These are phyloP conservation scores for Trypanosomatidae sp. DNA, from an alignment of 208 protist genomes.

Conservation along the genomic window DNA sequence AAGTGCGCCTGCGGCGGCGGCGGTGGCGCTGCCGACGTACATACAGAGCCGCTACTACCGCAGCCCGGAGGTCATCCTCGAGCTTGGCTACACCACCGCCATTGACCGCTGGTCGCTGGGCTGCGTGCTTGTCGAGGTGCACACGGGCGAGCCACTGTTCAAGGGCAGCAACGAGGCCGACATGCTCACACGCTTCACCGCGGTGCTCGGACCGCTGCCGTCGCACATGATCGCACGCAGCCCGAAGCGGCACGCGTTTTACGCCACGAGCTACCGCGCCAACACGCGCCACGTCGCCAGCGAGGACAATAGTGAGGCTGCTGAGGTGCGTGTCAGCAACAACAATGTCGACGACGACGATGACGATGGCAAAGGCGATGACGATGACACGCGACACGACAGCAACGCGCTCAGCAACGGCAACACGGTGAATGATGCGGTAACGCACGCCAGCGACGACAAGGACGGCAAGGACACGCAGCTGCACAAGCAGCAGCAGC, in stretches of 20 bases:
- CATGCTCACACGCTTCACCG: slow-evolving; percentile 90
- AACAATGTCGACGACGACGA: slow-evolving; percentile 1
- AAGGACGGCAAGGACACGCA: not conserved
- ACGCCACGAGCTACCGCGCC: slow-evolving; percentile 8
- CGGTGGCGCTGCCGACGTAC: slow-evolving; percentile 18
- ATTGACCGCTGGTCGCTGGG: slow-evolving; percentile 99
- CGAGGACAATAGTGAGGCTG: not conserved
- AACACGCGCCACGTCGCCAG: not conserved
- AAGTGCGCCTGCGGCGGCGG: not conserved
- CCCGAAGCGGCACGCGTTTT: slow-evolving; percentile 41
- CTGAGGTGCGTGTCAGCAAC: not conserved
- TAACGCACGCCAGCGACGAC: not conserved
- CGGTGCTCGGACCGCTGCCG: slow-evolving; percentile 61
- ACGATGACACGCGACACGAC: too few species aligned
- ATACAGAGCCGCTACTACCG: slow-evolving; percentile 98
- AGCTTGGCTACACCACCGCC: slow-evolving; percentile 84
- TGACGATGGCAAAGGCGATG: not conserved
- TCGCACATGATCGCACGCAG: slow-evolving; percentile 57
- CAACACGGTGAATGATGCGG: slow-evolving; percentile 3
- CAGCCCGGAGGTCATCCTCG: slow-evolving; percentile 95
- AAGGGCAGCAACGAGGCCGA: slow-evolving; percentile 90
- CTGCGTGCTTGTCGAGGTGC: slow-evolving; percentile 97
- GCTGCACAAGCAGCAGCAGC: not conserved
- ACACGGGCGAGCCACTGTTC: slow-evolving; percentile 96
- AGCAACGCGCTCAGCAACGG: slow-evolving; percentile 1